Evolutionary conservation across 2,329 filamentous ascomycete species (phyloP).

Genomic region (Tolypocladium nubicola): DNA sequence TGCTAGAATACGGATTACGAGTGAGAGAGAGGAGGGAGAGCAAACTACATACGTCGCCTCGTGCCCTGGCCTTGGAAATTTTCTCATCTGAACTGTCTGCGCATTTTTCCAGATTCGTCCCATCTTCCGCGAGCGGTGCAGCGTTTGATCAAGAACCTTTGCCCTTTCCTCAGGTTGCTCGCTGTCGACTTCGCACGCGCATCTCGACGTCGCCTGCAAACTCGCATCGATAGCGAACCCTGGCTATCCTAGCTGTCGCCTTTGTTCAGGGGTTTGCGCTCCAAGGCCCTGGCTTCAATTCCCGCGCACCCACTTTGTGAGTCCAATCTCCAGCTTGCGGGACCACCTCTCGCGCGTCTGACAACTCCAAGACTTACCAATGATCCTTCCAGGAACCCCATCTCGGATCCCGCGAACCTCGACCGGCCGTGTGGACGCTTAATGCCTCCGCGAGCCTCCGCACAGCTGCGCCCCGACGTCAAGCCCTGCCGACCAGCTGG

Average conservation of each 20-base stretch:
- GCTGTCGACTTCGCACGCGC: not conserved
- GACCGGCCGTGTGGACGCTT: constrained; percentile 11
- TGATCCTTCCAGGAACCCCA: not conserved
- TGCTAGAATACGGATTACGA: not conserved
- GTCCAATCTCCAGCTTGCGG: not conserved
- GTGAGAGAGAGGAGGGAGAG: not conserved
- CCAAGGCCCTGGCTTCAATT: not conserved
- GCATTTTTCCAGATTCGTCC: not conserved
- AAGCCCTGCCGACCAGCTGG: constrained; percentile 6
- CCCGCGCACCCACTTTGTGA: not conserved
- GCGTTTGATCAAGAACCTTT: not conserved
- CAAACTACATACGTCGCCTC: not conserved
- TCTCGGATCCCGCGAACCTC: not conserved
- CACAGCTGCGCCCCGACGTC: constrained; percentile 3
- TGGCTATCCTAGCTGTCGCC: not conserved
- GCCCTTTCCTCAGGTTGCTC: too few species aligned
- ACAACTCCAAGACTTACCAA: not conserved
- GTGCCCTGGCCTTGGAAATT: not conserved
- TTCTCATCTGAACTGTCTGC: not conserved
- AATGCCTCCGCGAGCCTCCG: constrained; percentile 15
- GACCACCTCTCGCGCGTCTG: not conserved
- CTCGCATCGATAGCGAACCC: not conserved
- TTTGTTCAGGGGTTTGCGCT: constrained; percentile 2
- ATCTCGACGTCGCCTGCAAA: not conserved
- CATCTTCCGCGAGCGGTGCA: not conserved